Base-by-base conservation (phyloP, 805 yeast genomes). In the Starmerella scarabaei region DNA sequence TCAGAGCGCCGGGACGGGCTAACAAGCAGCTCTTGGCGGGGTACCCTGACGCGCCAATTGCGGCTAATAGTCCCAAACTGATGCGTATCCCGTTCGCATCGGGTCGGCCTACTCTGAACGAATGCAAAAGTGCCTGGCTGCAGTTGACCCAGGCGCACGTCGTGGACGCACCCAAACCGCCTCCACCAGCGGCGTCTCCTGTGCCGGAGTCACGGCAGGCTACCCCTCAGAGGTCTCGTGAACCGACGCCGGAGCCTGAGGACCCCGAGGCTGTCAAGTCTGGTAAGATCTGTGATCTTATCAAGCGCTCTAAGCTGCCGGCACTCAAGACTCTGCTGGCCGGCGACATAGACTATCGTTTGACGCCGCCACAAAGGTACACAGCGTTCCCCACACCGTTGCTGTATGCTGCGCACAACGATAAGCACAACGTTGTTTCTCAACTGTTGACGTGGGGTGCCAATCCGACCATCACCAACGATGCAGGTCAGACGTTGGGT, bases 1-100 rank as follows among this genome's bases (percentile, higher is more conserved):
- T 85, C 19, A 69, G 93, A 45, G 94, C 96, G 1, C 75, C 76
- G 47, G 94, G 93, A 17, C 66, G 75, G 7, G 56, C 73, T 12
- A 81, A 77, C 49, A 69, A 75, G 44, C 76, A 69, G 42, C 68
- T 77, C 3, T 57, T 91, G 19, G 65, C 79, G 36, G 84, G 81
- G 2, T 78, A 76, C 50, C 49, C 53, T 6, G 77, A 72, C 24
- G 75, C 75, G 23, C 69, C 77, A 0, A 66, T 73, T 2, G 57
- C 73, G 5, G 53, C 66, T 26, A 61, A 62, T 26, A 96, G 88
- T 55, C 48, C 63, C 0, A 67, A 94, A 47, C 59, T 91, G 5
- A 72, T 71, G 46, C 59, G 66, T 2, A 74, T 88, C 55, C 98
- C 98, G 1, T 85, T 91, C 61, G 78, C 94, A 0, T 88, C 98